phyloP scores from a whole-genome alignment of 805 yeast species.

The Cyberlindnera misumaiensis region DNA sequence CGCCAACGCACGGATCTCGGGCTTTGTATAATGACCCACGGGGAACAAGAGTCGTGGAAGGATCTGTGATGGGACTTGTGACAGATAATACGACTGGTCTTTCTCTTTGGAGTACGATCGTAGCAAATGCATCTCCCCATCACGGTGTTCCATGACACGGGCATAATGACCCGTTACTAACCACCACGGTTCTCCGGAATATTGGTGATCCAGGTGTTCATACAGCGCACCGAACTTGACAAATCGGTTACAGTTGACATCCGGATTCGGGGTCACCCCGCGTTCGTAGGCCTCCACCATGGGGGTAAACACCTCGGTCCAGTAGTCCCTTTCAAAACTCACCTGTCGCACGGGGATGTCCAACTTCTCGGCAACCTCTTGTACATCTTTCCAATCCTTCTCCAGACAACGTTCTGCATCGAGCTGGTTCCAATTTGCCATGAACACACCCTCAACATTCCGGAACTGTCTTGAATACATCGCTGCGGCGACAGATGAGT shows the following conservation, averaged over 20 bases:
- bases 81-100: constrained; percentile 88
- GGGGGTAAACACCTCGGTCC: constrained; percentile 89
- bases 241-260: constrained; percentile 75
- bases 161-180: constrained; percentile 86
- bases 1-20: constrained; percentile 68
- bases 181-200: constrained; percentile 54
- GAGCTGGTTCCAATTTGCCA: constrained; percentile 64
- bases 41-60: constrained; percentile 62
- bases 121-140: constrained; percentile 38
- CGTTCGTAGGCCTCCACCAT: constrained; percentile 66
- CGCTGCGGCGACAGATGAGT: constrained; percentile 84
- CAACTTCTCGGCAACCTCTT: constrained; percentile 50
- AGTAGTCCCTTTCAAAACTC: constrained; percentile 84
- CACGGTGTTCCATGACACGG: constrained; percentile 35
- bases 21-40: constrained; percentile 70
- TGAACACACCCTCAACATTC: constrained; percentile 76
- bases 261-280: constrained; percentile 94
- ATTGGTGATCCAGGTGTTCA: constrained; percentile 40
- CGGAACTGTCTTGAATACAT: constrained; percentile 46
- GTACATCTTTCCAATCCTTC: constrained; percentile 83
- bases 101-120: constrained; percentile 55
- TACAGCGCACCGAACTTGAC: constrained; percentile 83
- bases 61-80: constrained; percentile 48
- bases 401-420: constrained; percentile 65
- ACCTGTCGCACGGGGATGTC: constrained; percentile 68